Base-by-base conservation (phyloP, 2,329 filamentous ascomycete genomes). In the Hypoxylon sp. region DNA sequence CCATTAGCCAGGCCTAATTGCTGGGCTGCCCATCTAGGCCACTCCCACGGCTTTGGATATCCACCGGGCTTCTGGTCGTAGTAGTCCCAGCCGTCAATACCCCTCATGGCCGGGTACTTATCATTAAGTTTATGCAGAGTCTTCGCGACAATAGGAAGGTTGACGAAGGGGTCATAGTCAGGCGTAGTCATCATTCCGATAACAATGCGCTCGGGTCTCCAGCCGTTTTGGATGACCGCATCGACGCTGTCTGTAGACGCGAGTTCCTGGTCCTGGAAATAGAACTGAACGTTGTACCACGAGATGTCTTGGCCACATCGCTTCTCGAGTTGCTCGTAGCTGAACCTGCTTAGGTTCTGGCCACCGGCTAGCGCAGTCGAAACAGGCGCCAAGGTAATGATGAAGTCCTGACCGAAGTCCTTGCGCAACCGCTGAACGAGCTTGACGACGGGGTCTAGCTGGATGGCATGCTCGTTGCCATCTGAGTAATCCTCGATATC, bases 201-300 rank as follows among this genome's bases (percentile, higher is more conserved):
- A 15, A 51, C 55, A 8, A 59, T 51, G 10, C 55, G 55, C 19
- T 59, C 44, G 2, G 55, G 55, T 13, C 29, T 39, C 55, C 46
- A 59, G 10, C 46, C 55, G 21, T 59, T 47, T 2, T 51, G 42
- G 6, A 59, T 50, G 5, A 50, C 55, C 2, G 55, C 44, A 21
- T 59, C 55, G 8, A 59, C 46, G 15, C 21, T 59, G 15, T n/a
- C 31, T 19, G 55, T 59, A 2, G 55, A 59, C 46, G 27, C 55
- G 31, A 59, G 55, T 31, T 59, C 55, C 8, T 51, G 8, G n/a
- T 42, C 17, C 17, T 21, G 21, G 19, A 39, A 59, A 48, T 66
- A 68, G 50, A 68, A 62, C 32, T 59, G 62, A 32, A 63, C 62
- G 31, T 65, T 68, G 19, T 68, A 68, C 61, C 61, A 64, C 10